Evolutionary conservation across 805 yeast species (phyloP).

Genomic region (Clavispora fructus): DNA sequence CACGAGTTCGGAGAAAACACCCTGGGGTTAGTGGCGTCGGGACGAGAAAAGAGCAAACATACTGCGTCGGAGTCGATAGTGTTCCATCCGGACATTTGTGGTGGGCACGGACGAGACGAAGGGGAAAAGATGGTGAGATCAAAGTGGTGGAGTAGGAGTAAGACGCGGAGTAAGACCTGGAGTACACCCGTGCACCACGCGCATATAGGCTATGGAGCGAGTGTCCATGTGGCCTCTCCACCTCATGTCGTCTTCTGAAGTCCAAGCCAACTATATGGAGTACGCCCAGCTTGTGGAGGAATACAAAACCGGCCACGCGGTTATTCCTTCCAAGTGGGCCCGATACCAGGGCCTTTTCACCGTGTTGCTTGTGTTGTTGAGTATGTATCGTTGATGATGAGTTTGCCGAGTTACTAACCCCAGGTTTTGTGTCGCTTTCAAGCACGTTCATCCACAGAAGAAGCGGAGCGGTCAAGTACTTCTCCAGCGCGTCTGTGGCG

Average conservation of each 20-base stretch:
- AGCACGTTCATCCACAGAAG: conserved; percentile 14
- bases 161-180: too few species aligned
- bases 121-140: too few species aligned
- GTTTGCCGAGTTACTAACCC: conserved; percentile 6
- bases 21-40: conserved; percentile 25
- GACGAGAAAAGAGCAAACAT: conserved; percentile 7
- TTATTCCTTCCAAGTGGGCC: conserved; percentile 10
- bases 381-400: background rate
- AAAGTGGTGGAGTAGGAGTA: too few species aligned
- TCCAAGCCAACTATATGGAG: conserved; percentile 2
- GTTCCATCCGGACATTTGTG: conserved; percentile 34
- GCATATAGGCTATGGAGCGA: background rate
- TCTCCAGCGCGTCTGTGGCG: conserved; percentile 29
- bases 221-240: background rate
- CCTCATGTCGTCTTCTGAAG: conserved; percentile 2
- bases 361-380: conserved; percentile 9
- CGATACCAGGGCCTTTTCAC: conserved; percentile 11
- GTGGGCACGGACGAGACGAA: background rate
- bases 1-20: conserved; percentile 60
- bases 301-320: conserved; percentile 7
- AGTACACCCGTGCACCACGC: background rate
- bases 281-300: conserved; percentile 9
- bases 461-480: conserved; percentile 14
- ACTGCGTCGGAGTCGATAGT: conserved; percentile 64
- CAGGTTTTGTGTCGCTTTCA: conserved; percentile 13